Evolutionary conservation across 2,329 filamentous ascomycete genomes (phyloP).

Genomic region (Hypoxylon sp.): DNA sequence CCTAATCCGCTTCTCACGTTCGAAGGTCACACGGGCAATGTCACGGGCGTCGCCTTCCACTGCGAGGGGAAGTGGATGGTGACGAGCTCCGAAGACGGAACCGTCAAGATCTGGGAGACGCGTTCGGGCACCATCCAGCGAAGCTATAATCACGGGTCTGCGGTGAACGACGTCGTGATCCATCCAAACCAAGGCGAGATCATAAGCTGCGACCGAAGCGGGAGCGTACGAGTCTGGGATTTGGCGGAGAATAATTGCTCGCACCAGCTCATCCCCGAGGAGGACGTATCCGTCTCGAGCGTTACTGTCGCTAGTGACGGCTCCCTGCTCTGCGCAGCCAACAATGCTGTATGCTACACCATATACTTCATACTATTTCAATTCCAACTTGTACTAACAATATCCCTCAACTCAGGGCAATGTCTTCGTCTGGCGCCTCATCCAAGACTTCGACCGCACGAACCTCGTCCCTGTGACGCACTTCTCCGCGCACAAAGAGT

Average conservation of each 20-base stretch:
- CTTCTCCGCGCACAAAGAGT: constrained; percentile 91
- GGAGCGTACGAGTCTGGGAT: constrained; percentile 96
- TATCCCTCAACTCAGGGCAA: constrained; percentile 75
- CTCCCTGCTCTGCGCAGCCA: constrained; percentile 91
- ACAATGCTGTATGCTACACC: constrained; percentile 77
- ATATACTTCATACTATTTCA: background rate
- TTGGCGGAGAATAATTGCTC: constrained; percentile 97
- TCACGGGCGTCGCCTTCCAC: constrained; percentile 97
- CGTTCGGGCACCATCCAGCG: constrained; percentile 87
- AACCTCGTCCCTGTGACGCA: constrained; percentile 88
- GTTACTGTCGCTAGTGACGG: constrained; percentile 97
- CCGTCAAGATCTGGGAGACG: constrained; percentile 98
- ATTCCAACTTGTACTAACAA: background rate
- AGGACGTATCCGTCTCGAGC: constrained; percentile 92
- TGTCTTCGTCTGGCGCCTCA: constrained; percentile 96
- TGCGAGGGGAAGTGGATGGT: constrained; percentile 99
- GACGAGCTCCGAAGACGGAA: constrained; percentile 95
- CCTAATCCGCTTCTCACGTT: constrained; percentile 93
- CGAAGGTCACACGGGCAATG: constrained; percentile 94
- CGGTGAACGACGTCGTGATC: constrained; percentile 98
- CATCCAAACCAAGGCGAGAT: constrained; percentile 99
- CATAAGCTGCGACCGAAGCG: constrained; percentile 93
- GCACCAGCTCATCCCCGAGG: constrained; percentile 95
- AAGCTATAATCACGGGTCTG: constrained; percentile 89
- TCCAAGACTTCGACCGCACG: constrained; percentile 85